Base-by-base conservation (phyloP, 2,329 filamentous ascomycete species). In the Ceratocystis huliohia region DNA sequence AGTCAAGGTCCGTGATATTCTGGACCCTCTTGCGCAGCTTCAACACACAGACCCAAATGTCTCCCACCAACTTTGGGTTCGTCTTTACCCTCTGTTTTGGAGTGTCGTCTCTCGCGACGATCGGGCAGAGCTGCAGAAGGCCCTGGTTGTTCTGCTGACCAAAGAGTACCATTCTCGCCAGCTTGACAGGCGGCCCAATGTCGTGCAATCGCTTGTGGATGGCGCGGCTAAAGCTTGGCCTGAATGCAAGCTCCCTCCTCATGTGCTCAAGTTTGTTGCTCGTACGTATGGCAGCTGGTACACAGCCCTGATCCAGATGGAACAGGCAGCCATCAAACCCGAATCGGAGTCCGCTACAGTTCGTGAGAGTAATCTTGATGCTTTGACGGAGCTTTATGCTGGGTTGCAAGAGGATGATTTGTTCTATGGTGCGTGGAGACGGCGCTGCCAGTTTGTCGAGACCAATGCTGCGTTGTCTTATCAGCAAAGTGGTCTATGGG, bases 401-500 rank as follows among this genome's bases (percentile, higher is more conserved):
- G 86, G 87, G 0, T 79, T 99, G 15, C 89, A 96, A 72, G 95
- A 99, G 74, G 92, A 97, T 63, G 94, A 99, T 74, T 80, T 99
- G 61, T 99, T 97, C 75, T 97, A 99, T 70, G 94, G 94, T 7
- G 95, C 92, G 0, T 99, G 94, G 94, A 86, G 94, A 68, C 86
- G 94, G 66, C 87, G 94, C 59, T 96, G 92, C 74, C 91, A 96
- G 70, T 99, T 96, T 73, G 88, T 99, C 5, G 95, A 99, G 78
- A 97, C 92, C 7, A 99, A 99, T 73, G 91, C 94, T 15, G 94
- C 92, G 1, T 80, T 99, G 6, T 99, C 94, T 0, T 99, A 96
- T 71, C 95, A 99, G 77, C 95, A 99, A 74, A 96, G 96, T 72
- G 94, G 94, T 61, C 96, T 97, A 84, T 99, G 94, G 95, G 94